Base-by-base conservation (phyloP, 495 filamentous ascomycete species). In the Cenococcum geophilum region DNA sequence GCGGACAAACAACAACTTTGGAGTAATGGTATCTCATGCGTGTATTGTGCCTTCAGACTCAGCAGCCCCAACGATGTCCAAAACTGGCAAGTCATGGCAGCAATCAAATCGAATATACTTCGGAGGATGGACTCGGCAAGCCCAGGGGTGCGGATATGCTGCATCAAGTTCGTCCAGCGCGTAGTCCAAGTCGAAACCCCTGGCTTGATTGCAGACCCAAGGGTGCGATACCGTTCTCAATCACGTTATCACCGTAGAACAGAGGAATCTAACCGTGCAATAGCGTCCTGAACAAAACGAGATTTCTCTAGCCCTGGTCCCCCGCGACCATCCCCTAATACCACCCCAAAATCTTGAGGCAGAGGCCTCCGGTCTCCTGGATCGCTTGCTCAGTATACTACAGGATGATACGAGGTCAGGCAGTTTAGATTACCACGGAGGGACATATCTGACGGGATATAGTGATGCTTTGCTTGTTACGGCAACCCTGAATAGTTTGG, bases 81-180 rank as follows among this genome's bases (percentile, higher is more conserved):
- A 53, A 82, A 83, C 55, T 98, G 93, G 93, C 87, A 92, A 64
- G 82, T 83, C 47, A 96, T 97, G 83, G 80, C 82, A 52, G 79
- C 85, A 11, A 93, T 97, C 74, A 98, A 98, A 76, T 83, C 85
- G 20, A 88, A 86, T 54, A 92, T 98, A 58, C 73, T 97, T 60
- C 84, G 80, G 51, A 82, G 91, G 71, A 96, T 92, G 93, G 93
- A 97, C 74, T 79, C 79, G 22, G 90, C 89, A 10, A 77, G 83
- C 3, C 78, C 83, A 9, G 84, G 89, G 0, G 83, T 97, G 48
- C 87, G 86, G 70, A 81, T 97, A 69, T 92, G 90, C 79, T 97
- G 93, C 74, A 88, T 97, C 79, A 98, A 98, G 71, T 97, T 98
- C 69, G 85, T 89, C 16, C 92, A 97, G 76, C 82, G 89, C 25